phyloP scores from a whole-genome alignment of 805 yeast genomes.

The Saturnispora zaruensis region DNA sequence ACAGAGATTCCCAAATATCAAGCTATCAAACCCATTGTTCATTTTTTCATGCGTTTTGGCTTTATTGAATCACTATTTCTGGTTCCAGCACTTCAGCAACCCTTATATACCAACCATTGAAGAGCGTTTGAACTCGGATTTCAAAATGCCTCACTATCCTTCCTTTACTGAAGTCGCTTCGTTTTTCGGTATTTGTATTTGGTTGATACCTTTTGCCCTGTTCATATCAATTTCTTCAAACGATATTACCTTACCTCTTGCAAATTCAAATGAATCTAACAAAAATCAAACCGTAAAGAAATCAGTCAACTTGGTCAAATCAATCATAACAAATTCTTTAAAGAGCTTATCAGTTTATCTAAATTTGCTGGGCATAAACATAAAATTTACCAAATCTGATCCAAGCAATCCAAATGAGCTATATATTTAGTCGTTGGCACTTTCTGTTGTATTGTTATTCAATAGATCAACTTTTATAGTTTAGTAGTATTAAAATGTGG shows the following conservation, averaged over 20 bases:
- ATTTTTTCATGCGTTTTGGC: slow-evolving; percentile 65
- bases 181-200: slow-evolving; percentile 85
- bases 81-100: slow-evolving; percentile 80
- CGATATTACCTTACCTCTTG: slow-evolving; percentile 72
- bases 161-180: slow-evolving; percentile 87
- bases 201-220: slow-evolving; percentile 90
- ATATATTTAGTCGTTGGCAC: slow-evolving; percentile 15
- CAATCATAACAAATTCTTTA: slow-evolving; percentile 46
- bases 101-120: slow-evolving; percentile 65
- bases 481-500: not conserved
- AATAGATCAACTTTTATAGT: not conserved
- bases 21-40: slow-evolving; percentile 63
- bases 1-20: slow-evolving; percentile 74
- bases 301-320: slow-evolving; percentile 63
- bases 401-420: slow-evolving; percentile 24
- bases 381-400: slow-evolving; percentile 20
- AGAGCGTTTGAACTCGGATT: slow-evolving; percentile 48
- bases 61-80: slow-evolving; percentile 69
- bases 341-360: slow-evolving; percentile 37
- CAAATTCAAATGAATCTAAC: slow-evolving; percentile 16
- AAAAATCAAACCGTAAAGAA: slow-evolving; percentile 26
- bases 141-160: slow-evolving; percentile 61
- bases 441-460: not conserved
- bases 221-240: slow-evolving; percentile 89
- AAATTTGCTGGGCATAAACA: slow-evolving; percentile 56